Evolutionary conservation across 768 basidiomycete species (phyloP), one percentile per base, ranked within the genome.

Genomic region (Pisolithus orientalis): DNA sequence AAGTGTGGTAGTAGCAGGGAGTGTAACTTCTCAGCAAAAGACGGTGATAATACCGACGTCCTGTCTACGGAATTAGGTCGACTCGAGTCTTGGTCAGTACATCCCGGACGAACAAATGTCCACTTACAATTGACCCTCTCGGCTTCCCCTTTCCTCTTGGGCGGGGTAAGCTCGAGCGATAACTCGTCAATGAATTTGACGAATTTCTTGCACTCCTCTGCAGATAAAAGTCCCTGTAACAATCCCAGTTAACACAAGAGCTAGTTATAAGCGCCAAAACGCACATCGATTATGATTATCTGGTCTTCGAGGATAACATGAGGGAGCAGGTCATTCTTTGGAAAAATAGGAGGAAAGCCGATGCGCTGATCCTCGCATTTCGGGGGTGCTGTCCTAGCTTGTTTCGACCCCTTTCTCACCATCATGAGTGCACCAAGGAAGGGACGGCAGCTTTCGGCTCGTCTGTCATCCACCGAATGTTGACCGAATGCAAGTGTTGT

Each of bases 61-160:
- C 87, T 78, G 54, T 84, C 85, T 87, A 37, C 7, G 48, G 14
- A 50, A 39, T 21, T 21, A 21, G 21, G 21, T 21, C 21, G 21
- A 21, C 21, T 21, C 21, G 21, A n/a, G 50, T n/a, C n/a, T 17
- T 27, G 42, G 14, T 34, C 25, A 14, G 32, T 39, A 28, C 17
- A 21, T 39, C 11, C 17, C 34, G 17, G 14, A 24, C 4, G 31
- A 50, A n/a, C 11, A n/a, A 21, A 31, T 21, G 29, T n/a, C 17
- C 34, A 64, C 78, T 56, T 60, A 85, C 85, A 75, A 66, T 88
- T 89, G 9, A 85, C 75, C 53, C 87, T 67, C 17, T 79, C 80
- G 1, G 87, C 87, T 62, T 89, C 85, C 8, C 84, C 87, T 52
- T 75, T 73, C 66, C 85, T 86, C 70, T 83, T 83, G 3, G 85